A percentile compares a stretch with the other conserved stretches of the same genome.
phyloP scores from a whole-genome alignment of 352 stramenopile genomes.

The Nothophytophthora sp. region DNA sequence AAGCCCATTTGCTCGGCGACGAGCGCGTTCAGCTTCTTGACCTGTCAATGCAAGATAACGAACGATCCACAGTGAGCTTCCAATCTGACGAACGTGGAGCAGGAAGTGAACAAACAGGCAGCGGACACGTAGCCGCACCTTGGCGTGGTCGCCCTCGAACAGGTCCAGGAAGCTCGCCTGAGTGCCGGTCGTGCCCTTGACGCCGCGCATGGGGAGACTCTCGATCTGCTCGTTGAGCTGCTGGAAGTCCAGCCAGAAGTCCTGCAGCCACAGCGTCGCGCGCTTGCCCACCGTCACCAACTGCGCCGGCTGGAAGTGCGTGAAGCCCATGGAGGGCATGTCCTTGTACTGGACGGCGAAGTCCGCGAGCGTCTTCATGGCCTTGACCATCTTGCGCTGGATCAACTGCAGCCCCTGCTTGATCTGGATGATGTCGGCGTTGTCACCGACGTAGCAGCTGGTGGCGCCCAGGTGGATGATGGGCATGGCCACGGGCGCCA shows the following conservation, averaged over 20 bases:
- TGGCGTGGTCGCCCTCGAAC: conserved; percentile 98
- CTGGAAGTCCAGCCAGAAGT: conserved; percentile 97
- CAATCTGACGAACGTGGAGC: conserved; percentile 27
- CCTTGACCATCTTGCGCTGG: conserved; percentile 97
- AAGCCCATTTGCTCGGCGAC: conserved; percentile 98
- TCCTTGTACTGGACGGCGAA: conserved; percentile 97
- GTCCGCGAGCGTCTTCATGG: conserved; percentile 94
- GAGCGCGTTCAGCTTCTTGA: conserved; percentile 96
- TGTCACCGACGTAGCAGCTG: conserved; percentile 99
- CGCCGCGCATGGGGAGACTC: conserved; percentile 95
- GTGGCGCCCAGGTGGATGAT: conserved; percentile 99
- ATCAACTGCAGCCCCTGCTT: conserved; percentile 96
- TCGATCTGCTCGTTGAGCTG: conserved; percentile 96
- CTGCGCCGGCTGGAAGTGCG: conserved; percentile 99
- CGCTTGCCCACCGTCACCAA: conserved; percentile 99
- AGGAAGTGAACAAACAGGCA: background rate
- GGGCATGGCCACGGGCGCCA: conserved; percentile 95
- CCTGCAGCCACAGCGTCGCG: conserved; percentile 97
- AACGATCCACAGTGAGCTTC: background rate
- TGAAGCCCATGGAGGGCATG: conserved; percentile 98
- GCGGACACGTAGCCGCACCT: conserved; percentile 41
- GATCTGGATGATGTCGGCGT: conserved; percentile 99
- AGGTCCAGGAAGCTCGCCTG: conserved; percentile 99
- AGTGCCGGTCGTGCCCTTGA: conserved; percentile 99
- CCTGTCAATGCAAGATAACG: conserved; percentile 32